phyloP scores from a whole-genome alignment of 805 yeast species.

The Grigorovia yakushimaensis region DNA sequence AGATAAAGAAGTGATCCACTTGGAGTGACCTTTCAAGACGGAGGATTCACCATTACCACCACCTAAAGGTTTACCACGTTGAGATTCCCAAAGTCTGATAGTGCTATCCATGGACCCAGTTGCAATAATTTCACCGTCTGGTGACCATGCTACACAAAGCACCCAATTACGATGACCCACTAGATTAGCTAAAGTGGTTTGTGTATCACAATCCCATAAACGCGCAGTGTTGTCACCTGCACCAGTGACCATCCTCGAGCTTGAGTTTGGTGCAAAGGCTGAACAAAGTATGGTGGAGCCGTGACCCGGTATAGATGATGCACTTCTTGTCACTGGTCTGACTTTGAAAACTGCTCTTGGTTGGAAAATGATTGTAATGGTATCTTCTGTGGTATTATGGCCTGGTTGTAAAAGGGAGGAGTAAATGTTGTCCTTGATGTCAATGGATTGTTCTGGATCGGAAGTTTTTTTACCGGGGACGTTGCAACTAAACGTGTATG shows the following conservation, averaged over 20 bases:
- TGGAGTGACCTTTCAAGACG: conserved; percentile 61
- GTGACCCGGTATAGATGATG: conserved; percentile 91
- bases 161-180: conserved; percentile 92
- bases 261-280: conserved; percentile 85
- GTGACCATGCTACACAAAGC: conserved; percentile 81
- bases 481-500: conserved; percentile 73
- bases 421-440: conserved; percentile 70
- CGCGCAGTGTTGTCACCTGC: conserved; percentile 95
- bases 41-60: conserved; percentile 31
- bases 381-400: conserved; percentile 83
- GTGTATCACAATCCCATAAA: conserved; percentile 94
- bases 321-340: conserved; percentile 78
- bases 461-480: conserved; percentile 33
- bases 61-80: conserved; percentile 65
- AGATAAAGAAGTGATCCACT: conserved; percentile 80
- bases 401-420: conserved; percentile 79
- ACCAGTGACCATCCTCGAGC: conserved; percentile 83
- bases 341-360: conserved; percentile 95
- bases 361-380: conserved; percentile 79
- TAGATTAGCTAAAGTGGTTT: conserved; percentile 75
- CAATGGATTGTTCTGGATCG: conserved; percentile 39
- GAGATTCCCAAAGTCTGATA: conserved; percentile 77
- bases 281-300: conserved; percentile 88
- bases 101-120: conserved; percentile 95
- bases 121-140: conserved; percentile 83